Conservation (phyloP, 164 flowering plant genomes). For the Houttuynia cordata region DNA sequence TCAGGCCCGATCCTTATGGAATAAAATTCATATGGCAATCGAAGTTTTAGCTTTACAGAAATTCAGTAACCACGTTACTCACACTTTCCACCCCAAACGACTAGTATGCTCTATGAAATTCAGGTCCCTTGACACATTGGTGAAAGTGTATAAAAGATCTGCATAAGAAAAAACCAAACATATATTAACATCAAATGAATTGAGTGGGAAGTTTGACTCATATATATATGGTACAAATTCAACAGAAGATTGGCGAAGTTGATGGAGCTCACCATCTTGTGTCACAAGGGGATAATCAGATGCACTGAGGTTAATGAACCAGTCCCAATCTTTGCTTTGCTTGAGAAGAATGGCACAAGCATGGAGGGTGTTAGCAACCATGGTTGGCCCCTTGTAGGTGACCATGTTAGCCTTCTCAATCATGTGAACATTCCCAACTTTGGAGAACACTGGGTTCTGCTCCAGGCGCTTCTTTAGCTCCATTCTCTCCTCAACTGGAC, state of each 20-base stretch:
- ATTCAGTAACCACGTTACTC: slow-evolving; percentile 19
- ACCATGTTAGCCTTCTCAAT: slow-evolving; percentile 82
- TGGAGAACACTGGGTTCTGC: slow-evolving; percentile 46
- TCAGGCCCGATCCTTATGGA: neutral
- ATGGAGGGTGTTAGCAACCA: slow-evolving; percentile 90
- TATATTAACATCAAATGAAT: too few species aligned
- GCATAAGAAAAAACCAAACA: slow-evolving; percentile 15
- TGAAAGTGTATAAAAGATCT: slow-evolving; percentile 71
- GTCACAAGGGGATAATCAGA: slow-evolving; percentile 97
- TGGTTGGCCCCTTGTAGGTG: slow-evolving; percentile 89
- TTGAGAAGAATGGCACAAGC: slow-evolving; percentile 87
- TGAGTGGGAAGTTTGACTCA: neutral
- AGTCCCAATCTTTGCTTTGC: slow-evolving; percentile 78
- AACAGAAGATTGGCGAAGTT: neutral
- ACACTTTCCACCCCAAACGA: slow-evolving; percentile 84
- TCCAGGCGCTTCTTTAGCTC: slow-evolving; percentile 63
- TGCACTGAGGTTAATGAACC: slow-evolving; percentile 98
- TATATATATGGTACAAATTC: neutral
- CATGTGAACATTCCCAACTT: slow-evolving; percentile 73
- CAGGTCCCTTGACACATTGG: slow-evolving; percentile 39
- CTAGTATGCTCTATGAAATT: slow-evolving; percentile 91
- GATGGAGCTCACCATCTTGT: slow-evolving; percentile 71
- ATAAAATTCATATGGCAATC: too few species aligned
- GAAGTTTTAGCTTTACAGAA: neutral
- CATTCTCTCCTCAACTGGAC: slow-evolving; percentile 53